Evolutionary conservation across 495 filamentous ascomycete genomes (phyloP), one percentile per base, ranked within the genome.

Genomic region (Daldinia concentrica): DNA sequence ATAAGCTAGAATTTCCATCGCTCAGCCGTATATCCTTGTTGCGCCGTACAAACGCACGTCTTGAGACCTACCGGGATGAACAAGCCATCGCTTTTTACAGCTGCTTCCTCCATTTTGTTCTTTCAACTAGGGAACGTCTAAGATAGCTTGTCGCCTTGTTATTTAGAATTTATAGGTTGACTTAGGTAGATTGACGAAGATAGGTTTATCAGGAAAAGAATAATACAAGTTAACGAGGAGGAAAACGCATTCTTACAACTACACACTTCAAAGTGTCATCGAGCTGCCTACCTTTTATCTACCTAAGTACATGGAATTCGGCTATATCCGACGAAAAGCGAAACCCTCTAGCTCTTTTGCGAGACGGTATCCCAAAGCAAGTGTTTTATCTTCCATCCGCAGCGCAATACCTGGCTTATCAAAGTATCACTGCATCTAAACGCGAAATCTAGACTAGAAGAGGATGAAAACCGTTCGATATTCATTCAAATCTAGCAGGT

Each of bases 1-100:
- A 98, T 93, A 68, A 98, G 86, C 93, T 97, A 78, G 36, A 41
- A 60, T 52, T 68, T 62, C 9, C 27, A 36, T 22, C 29, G 41
- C 64, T 76, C 30, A 57, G 58, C 71, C 37, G 75, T 61, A 15
- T 39, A 27, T 6, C 71, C 41, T 15, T 22, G 32, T 32, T 15
- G n/a, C 19, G 15, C 17, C 26, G 22, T 19, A 45, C 1, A 55
- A 27, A 17, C 19, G 15, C 26, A 11, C 30, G 52, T 22, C 15
- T 36, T 36, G 54, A 41, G 51, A 79, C 79, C 76, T 83, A 92
- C 91, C 17, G 91, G 90, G 76, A 93, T 93, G 66, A 87, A 79
- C 24, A 93, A 84, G 39, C 87, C 88, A 58, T 92, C 89, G 62
- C 86, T 85, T 39, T 87, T 83, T 14, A 93, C 90, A 7, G 87